Percentiles rank a stretch among this genome's conserved stretches.
phyloP scores from a whole-genome alignment of 2,329 filamentous ascomycete genomes.

The Cladophialophora exuberans region DNA sequence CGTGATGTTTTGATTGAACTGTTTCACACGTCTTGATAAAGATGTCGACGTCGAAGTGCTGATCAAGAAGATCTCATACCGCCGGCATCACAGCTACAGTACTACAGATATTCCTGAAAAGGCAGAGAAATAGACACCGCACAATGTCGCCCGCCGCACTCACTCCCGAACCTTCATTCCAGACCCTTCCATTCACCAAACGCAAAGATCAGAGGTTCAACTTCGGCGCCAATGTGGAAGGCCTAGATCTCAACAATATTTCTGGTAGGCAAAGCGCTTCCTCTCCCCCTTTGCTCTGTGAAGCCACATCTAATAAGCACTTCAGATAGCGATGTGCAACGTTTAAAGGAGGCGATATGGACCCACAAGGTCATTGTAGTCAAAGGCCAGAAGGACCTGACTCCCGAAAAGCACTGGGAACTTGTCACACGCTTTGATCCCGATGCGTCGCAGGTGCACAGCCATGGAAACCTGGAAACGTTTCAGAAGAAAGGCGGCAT shows the following conservation, averaged over 20 bases:
- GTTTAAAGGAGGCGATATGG: slow-evolving; percentile 47
- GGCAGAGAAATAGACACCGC: not conserved
- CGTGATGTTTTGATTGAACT: too few species aligned
- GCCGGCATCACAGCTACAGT: not conserved
- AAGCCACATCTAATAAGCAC: not conserved
- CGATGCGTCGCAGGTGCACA: slow-evolving; percentile 45
- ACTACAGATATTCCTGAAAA: not conserved
- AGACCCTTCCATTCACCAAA: slow-evolving; percentile 14
- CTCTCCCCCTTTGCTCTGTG: too few species aligned
- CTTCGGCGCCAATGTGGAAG: slow-evolving; percentile 43
- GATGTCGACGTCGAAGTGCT: not conserved
- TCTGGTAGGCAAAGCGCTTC: slow-evolving; percentile 20
- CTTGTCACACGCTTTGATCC: slow-evolving; percentile 50
- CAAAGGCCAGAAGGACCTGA: slow-evolving; percentile 47
- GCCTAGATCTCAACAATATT: slow-evolving; percentile 45
- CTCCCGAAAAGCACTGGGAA: slow-evolving; percentile 51
- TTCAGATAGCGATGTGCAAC: slow-evolving; percentile 42
- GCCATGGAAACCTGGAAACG: slow-evolving; percentile 46
- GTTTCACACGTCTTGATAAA: too few species aligned
- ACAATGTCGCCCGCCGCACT: slow-evolving; percentile 24
- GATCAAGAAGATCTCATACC: not conserved
- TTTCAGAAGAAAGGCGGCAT: slow-evolving; percentile 48
- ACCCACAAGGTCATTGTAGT: slow-evolving; percentile 50
- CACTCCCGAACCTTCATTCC: slow-evolving; percentile 21
- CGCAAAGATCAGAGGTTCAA: slow-evolving; percentile 34